These are phyloP conservation scores for Penicillium concentricum DNA, from an alignment of 2,329 filamentous ascomycete species.

Conservation along the genomic window DNA sequence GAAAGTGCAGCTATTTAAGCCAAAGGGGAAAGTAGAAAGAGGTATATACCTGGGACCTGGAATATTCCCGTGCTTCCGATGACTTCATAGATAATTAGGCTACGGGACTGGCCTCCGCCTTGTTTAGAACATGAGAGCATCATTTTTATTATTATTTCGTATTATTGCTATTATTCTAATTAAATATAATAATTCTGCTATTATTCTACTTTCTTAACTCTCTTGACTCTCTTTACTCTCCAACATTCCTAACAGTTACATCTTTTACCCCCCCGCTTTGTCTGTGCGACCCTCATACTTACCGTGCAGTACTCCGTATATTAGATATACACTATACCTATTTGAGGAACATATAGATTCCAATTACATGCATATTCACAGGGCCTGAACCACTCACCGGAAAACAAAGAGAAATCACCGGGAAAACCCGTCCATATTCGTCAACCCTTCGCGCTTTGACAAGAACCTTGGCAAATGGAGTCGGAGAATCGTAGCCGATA, in stretches of 20 bases:
- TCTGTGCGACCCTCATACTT: slow-evolving; percentile 3
- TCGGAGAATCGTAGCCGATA: slow-evolving; percentile 3
- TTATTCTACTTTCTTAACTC: too few relatives aligned
- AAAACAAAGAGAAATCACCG: background rate
- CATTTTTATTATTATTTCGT: background rate
- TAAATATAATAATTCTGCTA: background rate
- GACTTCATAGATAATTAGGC: slow-evolving; percentile 23
- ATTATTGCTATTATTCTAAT: background rate
- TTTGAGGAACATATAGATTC: background rate
- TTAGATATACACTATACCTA: background rate
- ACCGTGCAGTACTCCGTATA: background rate
- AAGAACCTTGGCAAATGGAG: slow-evolving; percentile 2
- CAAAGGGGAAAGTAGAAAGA: background rate
- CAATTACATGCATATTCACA: background rate
- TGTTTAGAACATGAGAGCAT: slow-evolving; percentile 18
- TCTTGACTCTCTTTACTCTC: too few relatives aligned
- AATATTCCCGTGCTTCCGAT: slow-evolving; percentile 6
- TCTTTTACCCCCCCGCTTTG: slow-evolving; percentile 1
- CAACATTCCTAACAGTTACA: too few relatives aligned
- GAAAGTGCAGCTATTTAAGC: slow-evolving; percentile 6
- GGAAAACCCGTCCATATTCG: slow-evolving; percentile 8
- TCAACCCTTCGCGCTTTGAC: slow-evolving; percentile 9
- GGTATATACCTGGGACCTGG: background rate
- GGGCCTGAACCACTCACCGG: slow-evolving; percentile 14
- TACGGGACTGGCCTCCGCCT: slow-evolving; percentile 24